phyloP scores from a whole-genome alignment of 768 basidiomycete species.

The Russula compacta region DNA sequence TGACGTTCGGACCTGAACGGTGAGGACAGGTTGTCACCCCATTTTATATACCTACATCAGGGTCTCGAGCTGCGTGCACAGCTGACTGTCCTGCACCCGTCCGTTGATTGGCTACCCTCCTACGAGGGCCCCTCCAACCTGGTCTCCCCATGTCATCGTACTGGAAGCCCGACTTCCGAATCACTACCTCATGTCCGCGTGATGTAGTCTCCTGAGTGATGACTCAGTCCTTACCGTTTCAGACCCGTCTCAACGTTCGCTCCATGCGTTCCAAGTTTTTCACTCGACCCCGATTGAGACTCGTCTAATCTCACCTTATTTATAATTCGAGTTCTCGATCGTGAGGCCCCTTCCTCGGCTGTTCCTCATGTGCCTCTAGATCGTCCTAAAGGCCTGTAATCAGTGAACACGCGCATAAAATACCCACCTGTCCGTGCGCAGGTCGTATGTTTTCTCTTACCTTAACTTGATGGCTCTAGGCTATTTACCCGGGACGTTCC shows the following conservation, averaged over 20 bases:
- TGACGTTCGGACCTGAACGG: not conserved
- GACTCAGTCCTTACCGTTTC: not conserved
- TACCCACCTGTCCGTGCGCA: not conserved
- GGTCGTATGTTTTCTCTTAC: not conserved
- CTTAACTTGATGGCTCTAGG: not conserved
- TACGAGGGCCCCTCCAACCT: not conserved
- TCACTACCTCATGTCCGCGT: constrained; percentile 14
- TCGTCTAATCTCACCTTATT: not conserved
- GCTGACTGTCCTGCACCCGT: not conserved
- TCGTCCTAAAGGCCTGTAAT: not conserved
- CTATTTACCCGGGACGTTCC: not conserved
- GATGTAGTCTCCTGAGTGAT: constrained; percentile 5
- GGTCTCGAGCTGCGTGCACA: not conserved
- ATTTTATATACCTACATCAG: not conserved
- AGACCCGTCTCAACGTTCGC: not conserved
- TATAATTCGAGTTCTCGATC: not conserved
- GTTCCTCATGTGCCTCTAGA: not conserved
- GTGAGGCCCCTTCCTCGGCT: constrained; percentile 3
- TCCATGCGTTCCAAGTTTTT: constrained; percentile 1
- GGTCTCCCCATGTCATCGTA: not conserved
- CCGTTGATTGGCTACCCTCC: not conserved
- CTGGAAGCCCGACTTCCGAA: not conserved
- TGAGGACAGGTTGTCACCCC: constrained; percentile 1
- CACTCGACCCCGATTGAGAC: not conserved
- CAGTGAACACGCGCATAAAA: not conserved